These are phyloP conservation scores for Spironucleus salmonicida DNA, from an alignment of 208 protist genomes.

Conservation along the genomic window DNA sequence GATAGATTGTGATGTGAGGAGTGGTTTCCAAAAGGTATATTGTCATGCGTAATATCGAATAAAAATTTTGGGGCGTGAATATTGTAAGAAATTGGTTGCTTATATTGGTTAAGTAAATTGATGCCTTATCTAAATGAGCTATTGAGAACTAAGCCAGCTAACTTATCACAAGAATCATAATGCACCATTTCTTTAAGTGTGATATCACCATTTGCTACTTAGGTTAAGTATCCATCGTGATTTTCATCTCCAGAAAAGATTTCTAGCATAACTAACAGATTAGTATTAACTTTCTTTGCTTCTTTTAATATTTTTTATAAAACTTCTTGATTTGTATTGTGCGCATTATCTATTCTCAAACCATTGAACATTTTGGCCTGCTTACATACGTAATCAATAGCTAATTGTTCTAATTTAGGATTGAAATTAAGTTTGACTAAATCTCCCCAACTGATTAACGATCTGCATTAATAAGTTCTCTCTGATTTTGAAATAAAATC, in stretches of 20 bases:
- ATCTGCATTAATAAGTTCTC: conserved; percentile 48
- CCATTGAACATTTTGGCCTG: conserved; percentile 46
- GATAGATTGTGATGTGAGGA: not conserved
- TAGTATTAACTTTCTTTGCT: not conserved
- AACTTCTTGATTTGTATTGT: conserved; percentile 49
- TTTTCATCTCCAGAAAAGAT: not conserved
- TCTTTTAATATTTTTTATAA: not conserved
- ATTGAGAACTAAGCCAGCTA: not conserved
- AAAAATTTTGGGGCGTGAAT: not conserved
- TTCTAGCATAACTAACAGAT: conserved; percentile 5
- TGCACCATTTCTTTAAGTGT: not conserved
- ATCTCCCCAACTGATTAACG: conserved; percentile 59
- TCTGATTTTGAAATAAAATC: not conserved
- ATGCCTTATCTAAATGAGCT: not conserved
- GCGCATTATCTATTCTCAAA: conserved; percentile 58
- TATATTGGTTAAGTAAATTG: not conserved
- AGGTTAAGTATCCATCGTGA: not conserved
- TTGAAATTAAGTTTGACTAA: conserved; percentile 52
- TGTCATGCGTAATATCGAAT: conserved; percentile 31
- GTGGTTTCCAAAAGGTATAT: conserved; percentile 6
- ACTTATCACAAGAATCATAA: not conserved
- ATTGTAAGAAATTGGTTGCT: not conserved
- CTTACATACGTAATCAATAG: conserved; percentile 13
- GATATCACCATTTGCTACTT: not conserved
- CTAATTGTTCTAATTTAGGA: conserved; percentile 36